A percentile compares a stretch with the other conserved stretches of the same genome.
Evolutionary conservation across 257 asterid genomes (phyloP).

Genomic region (Lavandula angustifolia): DNA sequence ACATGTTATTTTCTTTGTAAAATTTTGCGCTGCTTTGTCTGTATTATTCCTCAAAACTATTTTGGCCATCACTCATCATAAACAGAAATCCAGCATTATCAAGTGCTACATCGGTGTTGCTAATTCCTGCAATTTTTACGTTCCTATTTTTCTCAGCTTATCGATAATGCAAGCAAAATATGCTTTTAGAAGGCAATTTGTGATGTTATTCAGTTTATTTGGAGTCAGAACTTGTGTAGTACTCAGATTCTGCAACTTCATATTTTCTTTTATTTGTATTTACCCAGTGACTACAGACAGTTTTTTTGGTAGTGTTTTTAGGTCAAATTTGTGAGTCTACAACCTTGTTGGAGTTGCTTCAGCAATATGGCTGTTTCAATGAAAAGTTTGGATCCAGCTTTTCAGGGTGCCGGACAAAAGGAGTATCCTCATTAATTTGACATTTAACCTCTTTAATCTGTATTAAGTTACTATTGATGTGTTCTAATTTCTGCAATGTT

Average conservation of each 20-base stretch:
- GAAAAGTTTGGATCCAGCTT: conserved; percentile 91
- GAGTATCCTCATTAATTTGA: conserved; percentile 70
- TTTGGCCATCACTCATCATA: not conserved
- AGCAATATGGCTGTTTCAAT: conserved; percentile 81
- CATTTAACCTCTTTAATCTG: not conserved
- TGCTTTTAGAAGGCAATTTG: conserved; percentile 18
- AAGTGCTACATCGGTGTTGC: not conserved
- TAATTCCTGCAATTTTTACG: not conserved
- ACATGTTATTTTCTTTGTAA: not conserved
- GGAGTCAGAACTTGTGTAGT: conserved; percentile 2
- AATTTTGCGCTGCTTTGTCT: conserved; percentile 4
- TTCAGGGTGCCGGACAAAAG: conserved; percentile 95
- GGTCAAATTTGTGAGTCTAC: conserved; percentile 36
- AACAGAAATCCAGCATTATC: not conserved
- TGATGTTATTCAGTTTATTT: conserved; percentile 9
- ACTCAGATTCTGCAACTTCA: conserved; percentile 1
- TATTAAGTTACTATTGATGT: conserved; percentile 17
- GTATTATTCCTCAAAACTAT: conserved; percentile 5
- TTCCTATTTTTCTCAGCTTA: conserved; percentile 5
- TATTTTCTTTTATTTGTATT: conserved; percentile 19
- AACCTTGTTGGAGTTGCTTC: conserved; percentile 28
- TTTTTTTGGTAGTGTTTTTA: conserved; percentile 32
- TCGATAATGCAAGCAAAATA: conserved; percentile 3
- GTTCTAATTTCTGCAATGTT: conserved; percentile 18
- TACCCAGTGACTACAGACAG: conserved; percentile 18